Conservation (phyloP, 345 rosid genomes). For the Eucalyptus shirleyi region DNA sequence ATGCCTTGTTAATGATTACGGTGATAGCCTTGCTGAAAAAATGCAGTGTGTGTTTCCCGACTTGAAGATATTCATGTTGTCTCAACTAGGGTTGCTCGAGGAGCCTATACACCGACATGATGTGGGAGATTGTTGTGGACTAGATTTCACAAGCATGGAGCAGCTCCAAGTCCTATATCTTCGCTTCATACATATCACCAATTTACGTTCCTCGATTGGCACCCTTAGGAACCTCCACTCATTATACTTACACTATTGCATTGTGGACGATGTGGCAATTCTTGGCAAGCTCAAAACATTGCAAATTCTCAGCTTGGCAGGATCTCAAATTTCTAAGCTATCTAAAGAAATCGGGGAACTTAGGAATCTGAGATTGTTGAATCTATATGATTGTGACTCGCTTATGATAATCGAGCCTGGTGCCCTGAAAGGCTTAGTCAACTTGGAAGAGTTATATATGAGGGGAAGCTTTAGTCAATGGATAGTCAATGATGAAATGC, state of each 20-base stretch:
- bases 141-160: too few species aligned
- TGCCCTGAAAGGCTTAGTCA: neutral
- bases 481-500: neutral
- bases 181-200: too few species aligned
- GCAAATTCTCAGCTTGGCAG: neutral
- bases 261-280: neutral
- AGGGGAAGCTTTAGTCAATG: neutral
- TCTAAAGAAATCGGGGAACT: neutral
- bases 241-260: neutral
- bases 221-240: neutral
- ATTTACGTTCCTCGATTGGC: neutral
- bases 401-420: neutral
- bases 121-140: too few species aligned
- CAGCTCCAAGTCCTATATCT: too few species aligned
- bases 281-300: neutral
- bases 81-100: too few species aligned
- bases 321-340: neutral
- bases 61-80: too few species aligned
- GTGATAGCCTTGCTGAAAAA: too few species aligned
- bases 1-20: too few species aligned
- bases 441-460: neutral
- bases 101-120: too few species aligned
- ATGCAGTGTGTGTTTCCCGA: too few species aligned
- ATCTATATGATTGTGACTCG: fast-evolving
- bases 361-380: neutral